A percentile compares a stretch with the other conserved stretches of the same genome.
These are phyloP conservation scores for Malania oleifera DNA, from an alignment of 164 flowering plant species.

Conservation along the genomic window DNA sequence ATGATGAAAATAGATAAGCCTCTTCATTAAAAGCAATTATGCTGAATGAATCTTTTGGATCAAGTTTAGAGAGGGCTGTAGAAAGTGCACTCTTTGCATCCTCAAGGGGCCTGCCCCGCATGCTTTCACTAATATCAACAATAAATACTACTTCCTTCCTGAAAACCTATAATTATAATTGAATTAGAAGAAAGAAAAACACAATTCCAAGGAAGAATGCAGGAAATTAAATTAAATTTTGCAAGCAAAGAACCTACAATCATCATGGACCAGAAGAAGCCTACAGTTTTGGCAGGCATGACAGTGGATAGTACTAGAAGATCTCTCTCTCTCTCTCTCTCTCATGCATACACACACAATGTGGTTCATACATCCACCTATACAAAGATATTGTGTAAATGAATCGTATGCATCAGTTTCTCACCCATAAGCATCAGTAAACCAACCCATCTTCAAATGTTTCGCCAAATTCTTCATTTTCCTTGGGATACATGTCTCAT, in stretches of 20 bases:
- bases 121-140: conserved; percentile 91
- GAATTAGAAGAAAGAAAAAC: conserved; percentile 7
- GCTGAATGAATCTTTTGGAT: conserved; percentile 59
- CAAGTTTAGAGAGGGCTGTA: conserved; percentile 52
- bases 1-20: conserved; percentile 50
- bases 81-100: conserved; percentile 49
- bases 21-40: conserved; percentile 80
- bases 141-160: conserved; percentile 68
- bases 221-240: neutral
- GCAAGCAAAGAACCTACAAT: neutral
- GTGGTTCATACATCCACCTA: too few relatives aligned
- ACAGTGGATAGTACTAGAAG: neutral
- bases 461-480: too few relatives aligned
- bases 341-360: too few relatives aligned
- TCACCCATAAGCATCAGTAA: too few relatives aligned
- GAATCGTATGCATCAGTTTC: too few relatives aligned
- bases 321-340: too few relatives aligned
- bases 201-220: neutral
- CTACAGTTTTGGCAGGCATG: conserved; percentile 5
- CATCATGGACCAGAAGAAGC: neutral
- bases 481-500: too few relatives aligned
- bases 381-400: too few relatives aligned
- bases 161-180: conserved; percentile 50
- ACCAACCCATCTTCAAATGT: too few relatives aligned
- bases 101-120: conserved; percentile 72